phyloP scores from a whole-genome alignment of 2,329 filamentous ascomycete genomes.

The Calonectria ilicicola region DNA sequence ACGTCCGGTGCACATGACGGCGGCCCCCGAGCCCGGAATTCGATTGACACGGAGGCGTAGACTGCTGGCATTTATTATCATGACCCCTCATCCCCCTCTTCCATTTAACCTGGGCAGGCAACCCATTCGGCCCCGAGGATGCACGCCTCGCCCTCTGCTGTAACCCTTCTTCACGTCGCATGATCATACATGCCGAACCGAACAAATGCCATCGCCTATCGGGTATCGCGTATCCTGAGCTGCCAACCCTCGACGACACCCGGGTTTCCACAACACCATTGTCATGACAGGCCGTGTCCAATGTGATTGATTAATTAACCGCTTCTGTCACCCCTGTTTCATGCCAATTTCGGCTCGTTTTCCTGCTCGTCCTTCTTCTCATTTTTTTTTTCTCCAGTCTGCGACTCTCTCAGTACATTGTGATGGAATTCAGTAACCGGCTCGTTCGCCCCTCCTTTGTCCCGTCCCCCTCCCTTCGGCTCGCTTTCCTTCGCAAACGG shows the following conservation, averaged over 20 bases:
- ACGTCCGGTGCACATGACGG: not conserved
- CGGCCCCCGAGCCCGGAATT: not conserved
- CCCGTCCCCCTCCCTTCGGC: not conserved
- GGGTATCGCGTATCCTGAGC: constrained; percentile 27
- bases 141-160: constrained; percentile 11
- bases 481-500: not conserved
- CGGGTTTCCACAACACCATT: constrained; percentile 8
- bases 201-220: constrained; percentile 29
- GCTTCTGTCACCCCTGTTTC: not conserved
- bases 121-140: constrained; percentile 11
- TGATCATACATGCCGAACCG: not conserved
- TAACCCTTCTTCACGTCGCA: constrained; percentile 15
- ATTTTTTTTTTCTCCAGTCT: not conserved
- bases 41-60: constrained; percentile 3
- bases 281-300: not conserved
- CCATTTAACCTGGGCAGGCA: constrained; percentile 5
- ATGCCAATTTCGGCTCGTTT: not conserved
- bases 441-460: not conserved
- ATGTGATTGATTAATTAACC: constrained; percentile 3
- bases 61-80: constrained; percentile 9
- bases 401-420: not conserved
- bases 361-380: not conserved
- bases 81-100: not conserved
- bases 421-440: not conserved
- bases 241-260: constrained; percentile 13